Evolutionary conservation across 2,329 filamentous ascomycete species (phyloP), one percentile per base, ranked within the genome.

Genomic region (Alternaria metachromatica): DNA sequence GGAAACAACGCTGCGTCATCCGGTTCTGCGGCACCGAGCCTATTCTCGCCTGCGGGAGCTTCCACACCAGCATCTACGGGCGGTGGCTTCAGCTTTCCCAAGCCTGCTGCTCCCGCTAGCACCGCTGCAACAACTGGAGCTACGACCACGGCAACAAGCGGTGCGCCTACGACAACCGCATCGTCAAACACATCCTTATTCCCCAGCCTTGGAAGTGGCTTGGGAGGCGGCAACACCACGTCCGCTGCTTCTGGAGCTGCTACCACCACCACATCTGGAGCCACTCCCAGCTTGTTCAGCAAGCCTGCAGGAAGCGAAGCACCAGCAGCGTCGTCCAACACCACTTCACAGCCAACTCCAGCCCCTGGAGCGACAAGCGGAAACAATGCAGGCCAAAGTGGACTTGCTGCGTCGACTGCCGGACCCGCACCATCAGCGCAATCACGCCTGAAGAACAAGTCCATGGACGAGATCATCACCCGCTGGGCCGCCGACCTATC

Each of bases 381-480:
- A 30, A 69, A 63, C 20, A 73, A 75, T 63, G 72, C 75, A 46
- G 50, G 65, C 8, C 74, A 75, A 57, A 67, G 60, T 23, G 84
- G 78, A 26, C 82, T 95, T 53, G 89, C 88, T 18, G 88, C 90
- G 26, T 96, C 94, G 2, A 97, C 92, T 4, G 85, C 88, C 33
- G 94, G 94, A 0, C 93, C 94, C 2, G 84, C 90, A 3, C 95
- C 96, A 15, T 90, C 94, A 61, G 82, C 85, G 2, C 89, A 96
- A 74, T 96, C 95, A 5, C 91, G 96, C 26, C 85, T 99, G 41
- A 97, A 97, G 85, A 97, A 97, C 81, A 98, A 97, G 83, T 97
- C 95, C 0, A 97, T 99, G 92, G 96, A 99, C 76, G 96, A 99
- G 79, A 97, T 99, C 68, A 94, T 99, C 69, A 97, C 93, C 5